Evolutionary conservation across 2,329 filamentous ascomycete species (phyloP).

Genomic region (Diaporthe longicolla): DNA sequence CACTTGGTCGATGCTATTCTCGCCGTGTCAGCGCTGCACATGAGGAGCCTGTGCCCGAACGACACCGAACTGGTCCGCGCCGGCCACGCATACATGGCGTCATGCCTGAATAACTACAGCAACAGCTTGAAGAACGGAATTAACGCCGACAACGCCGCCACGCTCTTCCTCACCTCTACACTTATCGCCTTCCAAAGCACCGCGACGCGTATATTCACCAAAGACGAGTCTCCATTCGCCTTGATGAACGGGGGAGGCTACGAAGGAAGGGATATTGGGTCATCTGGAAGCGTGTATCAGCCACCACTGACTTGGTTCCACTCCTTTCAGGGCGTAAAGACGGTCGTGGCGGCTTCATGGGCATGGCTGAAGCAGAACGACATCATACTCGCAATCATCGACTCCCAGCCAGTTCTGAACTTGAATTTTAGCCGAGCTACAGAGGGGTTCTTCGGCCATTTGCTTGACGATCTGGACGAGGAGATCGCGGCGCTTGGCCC

Average conservation of each 20-base stretch:
- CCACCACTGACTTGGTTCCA: constrained; percentile 77
- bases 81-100: constrained; percentile 76
- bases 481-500: constrained; percentile 58
- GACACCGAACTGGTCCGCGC: constrained; percentile 73
- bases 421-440: constrained; percentile 69
- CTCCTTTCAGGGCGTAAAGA: constrained; percentile 77
- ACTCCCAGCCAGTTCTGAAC: constrained; percentile 73
- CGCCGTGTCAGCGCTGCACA: constrained; percentile 74
- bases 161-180: constrained; percentile 73
- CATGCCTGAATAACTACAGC: constrained; percentile 73
- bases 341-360: constrained; percentile 75
- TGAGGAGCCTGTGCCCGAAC: constrained; percentile 69
- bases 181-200: constrained; percentile 78
- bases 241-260: constrained; percentile 50
- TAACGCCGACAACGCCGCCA: constrained; percentile 71
- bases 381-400: constrained; percentile 72
- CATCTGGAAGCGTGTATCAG: constrained; percentile 59
- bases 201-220: constrained; percentile 72
- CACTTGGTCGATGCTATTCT: constrained; percentile 75
- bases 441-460: constrained; percentile 71
- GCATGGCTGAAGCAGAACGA: constrained; percentile 72
- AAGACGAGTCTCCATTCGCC: constrained; percentile 61
- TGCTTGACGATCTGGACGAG: constrained; percentile 70
- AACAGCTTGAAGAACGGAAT: constrained; percentile 69
- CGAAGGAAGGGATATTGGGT: constrained; percentile 37